phyloP scores from a whole-genome alignment of 1,139 yeast species.

The Candida albicans region DNA sequence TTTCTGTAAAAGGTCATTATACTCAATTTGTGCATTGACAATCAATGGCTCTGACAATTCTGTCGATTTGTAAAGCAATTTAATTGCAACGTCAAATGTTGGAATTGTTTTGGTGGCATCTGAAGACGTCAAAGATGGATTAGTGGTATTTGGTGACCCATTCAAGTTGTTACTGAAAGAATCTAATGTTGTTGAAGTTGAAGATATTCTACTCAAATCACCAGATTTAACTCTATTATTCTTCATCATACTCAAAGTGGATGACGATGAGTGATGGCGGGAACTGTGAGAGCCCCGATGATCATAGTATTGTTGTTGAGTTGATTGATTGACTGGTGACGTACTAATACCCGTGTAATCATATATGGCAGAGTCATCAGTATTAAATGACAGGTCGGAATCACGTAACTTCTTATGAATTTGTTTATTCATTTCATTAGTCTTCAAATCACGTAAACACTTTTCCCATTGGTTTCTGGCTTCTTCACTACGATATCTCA shows the following conservation, averaged over 20 bases:
- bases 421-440: constrained; percentile 44
- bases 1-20: constrained; percentile 45
- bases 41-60: constrained; percentile 31
- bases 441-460: constrained; percentile 49
- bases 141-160: constrained; percentile 17
- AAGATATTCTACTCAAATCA: constrained; percentile 13
- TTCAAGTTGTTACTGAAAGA: constrained; percentile 15
- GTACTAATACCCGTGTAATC: constrained; percentile 21
- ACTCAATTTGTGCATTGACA: constrained; percentile 49
- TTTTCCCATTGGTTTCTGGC: constrained; percentile 69
- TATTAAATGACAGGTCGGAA: constrained; percentile 28
- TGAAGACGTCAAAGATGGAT: constrained; percentile 13
- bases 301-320: constrained; percentile 15
- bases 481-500: constrained; percentile 71
- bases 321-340: not conserved
- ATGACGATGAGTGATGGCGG: constrained; percentile 47
- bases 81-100: constrained; percentile 35
- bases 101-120: constrained; percentile 3
- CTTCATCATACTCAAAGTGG: constrained; percentile 50
- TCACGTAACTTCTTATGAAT: constrained; percentile 41
- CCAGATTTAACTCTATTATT: constrained; percentile 22
- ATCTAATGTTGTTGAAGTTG: constrained; percentile 17
- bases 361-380: constrained; percentile 25
- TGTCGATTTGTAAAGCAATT: constrained; percentile 51
- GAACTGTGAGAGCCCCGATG: constrained; percentile 29